A percentile compares a stretch with the other conserved stretches of the same genome.
Evolutionary conservation across 2,329 filamentous ascomycete species (phyloP).

Genomic region (Diplodia mutila): DNA sequence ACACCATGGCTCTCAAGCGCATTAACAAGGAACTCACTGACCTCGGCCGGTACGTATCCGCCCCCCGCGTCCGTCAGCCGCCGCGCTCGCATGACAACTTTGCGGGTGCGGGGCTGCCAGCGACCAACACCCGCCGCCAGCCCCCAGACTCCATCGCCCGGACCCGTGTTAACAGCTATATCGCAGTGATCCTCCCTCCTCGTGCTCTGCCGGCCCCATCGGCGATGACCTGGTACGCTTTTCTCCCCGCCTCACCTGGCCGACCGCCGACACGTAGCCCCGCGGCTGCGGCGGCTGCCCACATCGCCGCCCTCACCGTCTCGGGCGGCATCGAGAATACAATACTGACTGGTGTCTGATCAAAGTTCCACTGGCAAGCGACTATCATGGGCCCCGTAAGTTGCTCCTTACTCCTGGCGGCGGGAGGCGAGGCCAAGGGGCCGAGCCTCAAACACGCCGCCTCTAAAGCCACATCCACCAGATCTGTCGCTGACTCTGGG

Average conservation of each 20-base stretch:
- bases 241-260: constrained; percentile 28
- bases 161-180: constrained; percentile 39
- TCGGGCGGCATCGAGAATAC: constrained; percentile 11
- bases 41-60: constrained; percentile 72
- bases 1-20: constrained; percentile 81
- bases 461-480: constrained; percentile 4
- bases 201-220: constrained; percentile 95
- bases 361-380: constrained; percentile 99
- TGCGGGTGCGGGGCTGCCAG: constrained; percentile 39
- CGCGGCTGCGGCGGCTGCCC: constrained; percentile 39
- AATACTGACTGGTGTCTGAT: constrained; percentile 7
- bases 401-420: constrained; percentile 39
- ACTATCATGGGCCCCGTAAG: constrained; percentile 99
- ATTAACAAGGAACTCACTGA: constrained; percentile 95
- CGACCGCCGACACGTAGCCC: constrained; percentile 24
- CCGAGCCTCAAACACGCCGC: constrained; percentile 17
- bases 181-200: constrained; percentile 91
- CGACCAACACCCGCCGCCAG: constrained; percentile 18
- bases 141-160: constrained; percentile 13
- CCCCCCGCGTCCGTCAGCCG: constrained; percentile 25
- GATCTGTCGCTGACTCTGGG: constrained; percentile 36
- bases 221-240: constrained; percentile 94
- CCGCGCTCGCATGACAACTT: constrained; percentile 44
- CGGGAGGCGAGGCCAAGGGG: constrained; percentile 23
- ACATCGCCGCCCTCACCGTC: constrained; percentile 19